Evolutionary conservation across 2,329 filamentous ascomycete species (phyloP).

Genomic region (Fonsecaea multimorphosa): DNA sequence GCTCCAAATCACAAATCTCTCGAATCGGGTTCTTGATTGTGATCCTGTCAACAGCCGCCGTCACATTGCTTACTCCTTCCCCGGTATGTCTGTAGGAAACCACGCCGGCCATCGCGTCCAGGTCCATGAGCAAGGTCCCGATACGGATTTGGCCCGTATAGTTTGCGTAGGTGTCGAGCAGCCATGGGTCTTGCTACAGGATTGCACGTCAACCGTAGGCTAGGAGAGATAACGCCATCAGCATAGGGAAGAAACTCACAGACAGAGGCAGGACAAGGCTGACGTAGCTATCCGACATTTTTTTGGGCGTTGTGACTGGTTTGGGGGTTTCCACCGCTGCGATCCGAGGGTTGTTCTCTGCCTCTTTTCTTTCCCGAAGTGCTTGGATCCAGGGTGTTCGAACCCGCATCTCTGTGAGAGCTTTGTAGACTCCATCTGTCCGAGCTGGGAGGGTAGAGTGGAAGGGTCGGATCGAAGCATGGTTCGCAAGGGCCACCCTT

Average conservation of each 20-base stretch:
- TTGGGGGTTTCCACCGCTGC: constrained; percentile 45
- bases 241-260: constrained; percentile 27
- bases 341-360: constrained; percentile 42
- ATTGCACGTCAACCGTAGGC: constrained; percentile 54
- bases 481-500: background rate
- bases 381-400: constrained; percentile 74
- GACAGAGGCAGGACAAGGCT: constrained; percentile 58
- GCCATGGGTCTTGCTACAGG: constrained; percentile 74
- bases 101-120: constrained; percentile 77
- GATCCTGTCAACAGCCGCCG: constrained; percentile 68
- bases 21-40: constrained; percentile 73
- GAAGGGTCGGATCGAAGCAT: constrained; percentile 16
- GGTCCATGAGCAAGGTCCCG: constrained; percentile 78
- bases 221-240: constrained; percentile 7
- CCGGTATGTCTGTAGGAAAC: constrained; percentile 76
- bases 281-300: constrained; percentile 74
- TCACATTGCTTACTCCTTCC: constrained; percentile 67
- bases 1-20: constrained; percentile 78
- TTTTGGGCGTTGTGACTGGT: constrained; percentile 67
- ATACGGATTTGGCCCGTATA: constrained; percentile 74
- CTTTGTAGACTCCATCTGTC: constrained; percentile 67
- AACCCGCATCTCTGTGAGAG: constrained; percentile 64
- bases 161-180: constrained; percentile 79
- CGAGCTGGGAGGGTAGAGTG: constrained; percentile 30
- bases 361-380: constrained; percentile 59